Conservation (phyloP, 805 yeast species). For the Candida pseudofarinosa region DNA sequence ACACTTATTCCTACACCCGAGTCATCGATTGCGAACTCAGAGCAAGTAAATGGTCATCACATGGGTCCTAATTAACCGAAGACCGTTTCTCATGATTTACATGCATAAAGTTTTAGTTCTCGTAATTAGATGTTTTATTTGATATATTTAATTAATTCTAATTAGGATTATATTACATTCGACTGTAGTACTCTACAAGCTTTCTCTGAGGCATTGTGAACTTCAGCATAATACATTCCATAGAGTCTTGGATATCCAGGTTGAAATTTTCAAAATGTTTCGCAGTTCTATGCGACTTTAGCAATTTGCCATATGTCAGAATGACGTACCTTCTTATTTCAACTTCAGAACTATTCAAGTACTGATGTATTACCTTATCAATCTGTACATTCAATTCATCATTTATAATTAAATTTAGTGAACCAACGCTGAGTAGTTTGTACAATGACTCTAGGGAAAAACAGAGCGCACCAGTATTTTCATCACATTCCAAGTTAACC, state of each 20-base stretch:
- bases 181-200: constrained; percentile 44
- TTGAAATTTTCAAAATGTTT: constrained; percentile 13
- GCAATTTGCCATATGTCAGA: constrained; percentile 34
- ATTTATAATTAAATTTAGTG: constrained; percentile 14
- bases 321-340: constrained; percentile 35
- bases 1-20: constrained; percentile 14
- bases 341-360: constrained; percentile 27
- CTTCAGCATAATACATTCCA: constrained; percentile 30
- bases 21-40: constrained; percentile 11
- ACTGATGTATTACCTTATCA: constrained; percentile 25
- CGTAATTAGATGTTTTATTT: not conserved
- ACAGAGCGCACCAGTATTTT: constrained; percentile 3
- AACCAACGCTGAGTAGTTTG: constrained; percentile 19
- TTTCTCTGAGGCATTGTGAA: constrained; percentile 42
- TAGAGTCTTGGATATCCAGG: constrained; percentile 8
- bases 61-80: not conserved
- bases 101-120: not conserved
- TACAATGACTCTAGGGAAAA: constrained; percentile 24
- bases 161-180: constrained; percentile 6
- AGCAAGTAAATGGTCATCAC: constrained; percentile 3
- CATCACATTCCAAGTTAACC: constrained; percentile 7
- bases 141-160: not conserved
- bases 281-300: constrained; percentile 16
- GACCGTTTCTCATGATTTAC: not conserved
- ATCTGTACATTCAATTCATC: constrained; percentile 17